Base-by-base conservation (phyloP, 2,329 filamentous ascomycete species). In the Fusarium hostae region DNA sequence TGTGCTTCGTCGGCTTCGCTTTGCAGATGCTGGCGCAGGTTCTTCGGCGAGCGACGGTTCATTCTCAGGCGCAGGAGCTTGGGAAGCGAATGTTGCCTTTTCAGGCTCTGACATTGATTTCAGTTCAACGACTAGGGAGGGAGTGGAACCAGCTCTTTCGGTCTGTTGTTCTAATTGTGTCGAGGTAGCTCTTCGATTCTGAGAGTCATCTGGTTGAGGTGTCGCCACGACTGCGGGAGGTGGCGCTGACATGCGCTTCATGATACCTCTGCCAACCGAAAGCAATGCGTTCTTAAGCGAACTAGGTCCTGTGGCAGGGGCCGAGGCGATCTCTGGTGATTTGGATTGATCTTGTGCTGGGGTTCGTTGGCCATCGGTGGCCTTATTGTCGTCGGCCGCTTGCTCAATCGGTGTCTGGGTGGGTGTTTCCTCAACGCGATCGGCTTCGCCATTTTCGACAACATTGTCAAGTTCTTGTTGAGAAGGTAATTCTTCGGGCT, bases 211-310 rank as follows among this genome's bases (percentile, higher is more conserved):
- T 26, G 44, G 48, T 37, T 58, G 40, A 24, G 47, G 35, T 12
- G 63, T 30, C 8, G 41, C 41, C 12, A 48, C 56, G 9, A 41
- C 30, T 18, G 24, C 66, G 6, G 66, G 59, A 24, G 70, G 70
- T 13, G 71, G 71, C 20, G 67, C 71, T 16, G 71, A 73, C 67
- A 71, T 71, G 43, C 70, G 64, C 56, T 71, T 71, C 22, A 59
- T 47, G 24, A 56, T 15, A 37, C 71, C 37, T 50, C 56, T 47
- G 37, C 64, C 69, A 20, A 72, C 59, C 10, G 66, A 72, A 20
- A 72, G 66, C 7, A 70, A 43, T 5, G 65, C 32, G 6, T 34
- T 26, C 26, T 40, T 70, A 18, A 61, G 30, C 30, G 40, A 47
- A 26, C 44, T 32, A 2, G 52, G 26, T 11, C 39, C 41, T 47